Conservation (phyloP, 805 yeast species). For the Zygosaccharomyces kombuchaensis region DNA sequence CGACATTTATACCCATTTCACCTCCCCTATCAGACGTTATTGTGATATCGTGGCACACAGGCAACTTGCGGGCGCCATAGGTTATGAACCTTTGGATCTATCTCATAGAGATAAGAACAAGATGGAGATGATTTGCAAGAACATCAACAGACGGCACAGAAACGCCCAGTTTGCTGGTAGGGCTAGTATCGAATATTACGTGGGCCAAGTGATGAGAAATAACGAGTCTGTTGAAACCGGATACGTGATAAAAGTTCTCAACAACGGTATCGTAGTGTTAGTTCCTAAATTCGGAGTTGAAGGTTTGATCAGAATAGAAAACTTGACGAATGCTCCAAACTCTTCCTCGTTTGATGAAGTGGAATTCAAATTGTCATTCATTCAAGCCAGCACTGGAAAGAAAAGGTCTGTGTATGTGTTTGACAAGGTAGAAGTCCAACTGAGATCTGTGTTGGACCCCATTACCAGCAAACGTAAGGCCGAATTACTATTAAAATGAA, state of each 20-base stretch:
- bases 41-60: conserved; percentile 98
- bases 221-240: conserved; percentile 81
- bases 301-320: conserved; percentile 80
- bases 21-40: conserved; percentile 96
- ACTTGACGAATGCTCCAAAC: conserved; percentile 57
- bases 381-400: conserved; percentile 41
- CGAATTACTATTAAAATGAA: conserved; percentile 55
- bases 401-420: conserved; percentile 61
- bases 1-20: conserved; percentile 96
- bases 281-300: conserved; percentile 97
- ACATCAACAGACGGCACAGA: conserved; percentile 90
- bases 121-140: conserved; percentile 83
- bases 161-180: conserved; percentile 99
- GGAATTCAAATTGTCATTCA: conserved; percentile 60
- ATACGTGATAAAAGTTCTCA: conserved; percentile 84
- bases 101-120: conserved; percentile 83
- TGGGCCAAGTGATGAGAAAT: conserved; percentile 93
- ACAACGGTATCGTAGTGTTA: conserved; percentile 89
- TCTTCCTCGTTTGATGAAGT: conserved; percentile 74
- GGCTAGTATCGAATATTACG: conserved; percentile 95
- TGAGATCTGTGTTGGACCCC: conserved; percentile 77
- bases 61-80: conserved; percentile 97
- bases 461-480: conserved; percentile 91
- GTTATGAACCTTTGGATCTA: conserved; percentile 77
- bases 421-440: conserved; percentile 80